phyloP scores from a whole-genome alignment of 2,329 filamentous ascomycete species.

The Emmonsiellopsis sp. region DNA sequence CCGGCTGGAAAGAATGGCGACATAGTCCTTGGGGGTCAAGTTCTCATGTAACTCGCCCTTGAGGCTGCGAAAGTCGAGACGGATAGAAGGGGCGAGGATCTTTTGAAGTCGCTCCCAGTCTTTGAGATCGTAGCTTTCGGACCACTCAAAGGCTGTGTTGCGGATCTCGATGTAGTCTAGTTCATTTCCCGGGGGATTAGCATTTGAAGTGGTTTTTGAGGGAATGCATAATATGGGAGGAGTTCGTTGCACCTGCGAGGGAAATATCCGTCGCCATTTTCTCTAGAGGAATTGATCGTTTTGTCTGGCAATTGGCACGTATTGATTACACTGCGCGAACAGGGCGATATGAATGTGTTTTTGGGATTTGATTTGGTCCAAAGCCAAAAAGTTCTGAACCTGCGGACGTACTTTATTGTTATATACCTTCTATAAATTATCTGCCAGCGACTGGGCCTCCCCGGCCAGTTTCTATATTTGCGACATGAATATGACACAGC shows the following conservation, averaged over 20 bases:
- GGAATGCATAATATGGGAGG: conserved; percentile 1
- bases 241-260: conserved; percentile 1
- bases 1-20: conserved; percentile 49
- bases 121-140: conserved; percentile 37
- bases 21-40: conserved; percentile 43
- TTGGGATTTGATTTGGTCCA: no score
- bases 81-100: conserved; percentile 39
- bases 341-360: no score
- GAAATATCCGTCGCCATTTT: conserved; percentile 3
- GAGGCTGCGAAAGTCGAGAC: not conserved
- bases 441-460: no score
- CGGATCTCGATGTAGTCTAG: conserved; percentile 27
- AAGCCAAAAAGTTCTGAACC: no score
- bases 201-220: not conserved
- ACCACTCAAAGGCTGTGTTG: conserved; percentile 34
- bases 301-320: not conserved
- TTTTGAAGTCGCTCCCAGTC: conserved; percentile 33
- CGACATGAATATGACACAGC: no score
- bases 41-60: not conserved
- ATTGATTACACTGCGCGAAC: no score
- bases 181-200: not conserved
- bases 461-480: no score
- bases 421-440: no score
- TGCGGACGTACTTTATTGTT: no score
- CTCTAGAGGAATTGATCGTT: not conserved